A percentile compares a stretch with the other conserved stretches of the same genome.
Evolutionary conservation across 192 early-diverging fungal species (phyloP).

Genomic region (Gryganskiella cystojenkinii): DNA sequence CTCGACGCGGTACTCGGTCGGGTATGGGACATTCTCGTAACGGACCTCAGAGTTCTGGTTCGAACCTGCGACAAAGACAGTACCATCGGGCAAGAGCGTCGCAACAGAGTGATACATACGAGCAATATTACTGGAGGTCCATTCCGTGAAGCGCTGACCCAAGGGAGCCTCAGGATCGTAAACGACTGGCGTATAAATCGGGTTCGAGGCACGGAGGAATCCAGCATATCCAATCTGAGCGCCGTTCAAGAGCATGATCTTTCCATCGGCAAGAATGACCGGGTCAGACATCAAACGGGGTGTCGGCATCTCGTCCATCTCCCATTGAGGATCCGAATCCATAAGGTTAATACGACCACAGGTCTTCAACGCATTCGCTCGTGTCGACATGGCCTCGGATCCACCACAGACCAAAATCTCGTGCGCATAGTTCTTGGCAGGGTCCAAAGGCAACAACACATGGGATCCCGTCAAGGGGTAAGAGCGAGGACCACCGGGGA

Average conservation of each 20-base stretch:
- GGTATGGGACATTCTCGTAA: slow-evolving; percentile 41
- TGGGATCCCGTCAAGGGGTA: slow-evolving; percentile 69
- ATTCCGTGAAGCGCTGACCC: slow-evolving; percentile 53
- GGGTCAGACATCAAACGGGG: slow-evolving; percentile 61
- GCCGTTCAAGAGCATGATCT: slow-evolving; percentile 65
- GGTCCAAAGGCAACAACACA: slow-evolving; percentile 65
- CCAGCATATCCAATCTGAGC: slow-evolving; percentile 64
- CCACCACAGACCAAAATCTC: slow-evolving; percentile 73
- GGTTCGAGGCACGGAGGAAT: slow-evolving; percentile 56
- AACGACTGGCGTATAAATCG: slow-evolving; percentile 60
- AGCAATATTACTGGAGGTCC: slow-evolving; percentile 64
- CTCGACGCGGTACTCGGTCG: slow-evolving; percentile 67
- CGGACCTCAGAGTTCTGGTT: slow-evolving; percentile 60
- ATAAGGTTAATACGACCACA: slow-evolving; percentile 60
- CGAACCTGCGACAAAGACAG: slow-evolving; percentile 68
- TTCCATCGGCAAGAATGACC: slow-evolving; percentile 62
- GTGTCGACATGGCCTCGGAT: slow-evolving; percentile 38
- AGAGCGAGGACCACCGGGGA: slow-evolving; percentile 55
- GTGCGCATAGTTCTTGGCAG: slow-evolving; percentile 64
- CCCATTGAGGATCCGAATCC: slow-evolving; percentile 55
- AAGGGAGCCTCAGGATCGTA: slow-evolving; percentile 60
- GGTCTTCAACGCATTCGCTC: slow-evolving; percentile 42
- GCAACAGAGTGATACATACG: slow-evolving; percentile 74
- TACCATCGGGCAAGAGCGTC: slow-evolving; percentile 61
- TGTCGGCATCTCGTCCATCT: slow-evolving; percentile 60